These are phyloP conservation scores for Phlegmacium glaucopus DNA, from an alignment of 768 basidiomycete species.

Conservation along the genomic window DNA sequence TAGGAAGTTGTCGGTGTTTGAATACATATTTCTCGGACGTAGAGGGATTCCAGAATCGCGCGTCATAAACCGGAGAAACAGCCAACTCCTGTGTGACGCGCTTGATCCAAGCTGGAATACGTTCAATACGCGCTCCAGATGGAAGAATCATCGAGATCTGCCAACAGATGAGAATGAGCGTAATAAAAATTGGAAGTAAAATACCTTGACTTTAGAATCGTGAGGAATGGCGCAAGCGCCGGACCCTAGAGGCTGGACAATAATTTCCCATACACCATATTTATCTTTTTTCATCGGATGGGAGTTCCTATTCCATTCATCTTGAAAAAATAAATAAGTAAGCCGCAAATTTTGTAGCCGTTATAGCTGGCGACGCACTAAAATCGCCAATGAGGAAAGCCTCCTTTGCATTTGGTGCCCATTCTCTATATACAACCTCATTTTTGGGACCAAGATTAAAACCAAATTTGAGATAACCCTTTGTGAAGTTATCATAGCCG, in stretches of 20 bases:
- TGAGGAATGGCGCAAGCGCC: slow-evolving; percentile 87
- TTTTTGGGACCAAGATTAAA: slow-evolving; percentile 67
- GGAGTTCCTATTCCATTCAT: slow-evolving; percentile 81
- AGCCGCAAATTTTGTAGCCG: neutral
- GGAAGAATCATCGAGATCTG: slow-evolving; percentile 93
- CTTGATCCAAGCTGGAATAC: slow-evolving; percentile 90
- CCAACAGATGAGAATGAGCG: neutral
- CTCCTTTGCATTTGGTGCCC: slow-evolving; percentile 88
- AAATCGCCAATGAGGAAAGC: slow-evolving; percentile 93
- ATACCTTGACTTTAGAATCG: slow-evolving; percentile 91
- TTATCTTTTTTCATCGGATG: slow-evolving; percentile 84
- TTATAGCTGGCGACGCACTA: slow-evolving; percentile 56
- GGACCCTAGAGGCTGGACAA: slow-evolving; percentile 58
- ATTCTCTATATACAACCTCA: slow-evolving; percentile 84
- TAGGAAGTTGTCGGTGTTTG: slow-evolving; percentile 71
- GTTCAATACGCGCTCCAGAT: slow-evolving; percentile 78
- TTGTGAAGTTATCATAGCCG: slow-evolving; percentile 76
- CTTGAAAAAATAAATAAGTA: slow-evolving; percentile 36
- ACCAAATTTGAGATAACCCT: slow-evolving; percentile 79
- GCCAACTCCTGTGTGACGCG: slow-evolving; percentile 93
- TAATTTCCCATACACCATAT: slow-evolving; percentile 90
- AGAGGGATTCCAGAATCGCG: slow-evolving; percentile 98
- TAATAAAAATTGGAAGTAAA: slow-evolving; percentile 8
- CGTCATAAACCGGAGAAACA: slow-evolving; percentile 91
- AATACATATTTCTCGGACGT: slow-evolving; percentile 68